Percentiles rank a stretch among this genome's conserved stretches.
Conservation (phyloP, 176 grass and related monocot genomes). For the Cenchrus americanus region DNA sequence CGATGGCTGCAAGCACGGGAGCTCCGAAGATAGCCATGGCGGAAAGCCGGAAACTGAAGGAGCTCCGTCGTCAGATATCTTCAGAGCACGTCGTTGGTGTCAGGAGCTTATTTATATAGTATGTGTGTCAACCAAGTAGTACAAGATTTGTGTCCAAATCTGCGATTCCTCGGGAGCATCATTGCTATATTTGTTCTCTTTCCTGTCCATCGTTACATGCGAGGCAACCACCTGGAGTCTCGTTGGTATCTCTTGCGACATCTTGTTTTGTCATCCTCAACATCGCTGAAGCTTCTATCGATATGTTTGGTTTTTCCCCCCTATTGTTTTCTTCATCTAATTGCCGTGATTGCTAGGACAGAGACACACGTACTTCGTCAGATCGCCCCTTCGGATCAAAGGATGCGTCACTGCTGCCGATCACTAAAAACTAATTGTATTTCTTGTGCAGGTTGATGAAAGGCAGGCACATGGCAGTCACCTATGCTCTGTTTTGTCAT, state of each 20-base stretch:
- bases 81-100: background rate
- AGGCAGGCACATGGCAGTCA: background rate
- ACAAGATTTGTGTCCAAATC: background rate
- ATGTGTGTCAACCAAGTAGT: background rate
- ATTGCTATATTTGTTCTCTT: slow-evolving; percentile 27
- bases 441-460: background rate
- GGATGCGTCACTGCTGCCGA: background rate
- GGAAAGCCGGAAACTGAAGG: no score
- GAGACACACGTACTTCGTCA: background rate
- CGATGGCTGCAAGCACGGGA: background rate
- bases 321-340: background rate
- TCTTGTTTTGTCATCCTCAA: slow-evolving; percentile 31
- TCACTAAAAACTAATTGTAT: background rate
- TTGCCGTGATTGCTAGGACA: background rate
- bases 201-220: slow-evolving; percentile 19
- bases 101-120: slow-evolving; percentile 37
- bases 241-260: background rate
- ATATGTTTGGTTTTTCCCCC: background rate
- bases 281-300: slow-evolving; percentile 23
- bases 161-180: slow-evolving; percentile 24
- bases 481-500: slow-evolving; percentile 7
- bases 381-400: background rate
- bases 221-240: slow-evolving; percentile 43
- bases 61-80: no score
- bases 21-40: slow-evolving; percentile 40